These are phyloP conservation scores for Mortierella sp. DNA, from an alignment of 371 early-diverging fungal species.

Conservation along the genomic window DNA sequence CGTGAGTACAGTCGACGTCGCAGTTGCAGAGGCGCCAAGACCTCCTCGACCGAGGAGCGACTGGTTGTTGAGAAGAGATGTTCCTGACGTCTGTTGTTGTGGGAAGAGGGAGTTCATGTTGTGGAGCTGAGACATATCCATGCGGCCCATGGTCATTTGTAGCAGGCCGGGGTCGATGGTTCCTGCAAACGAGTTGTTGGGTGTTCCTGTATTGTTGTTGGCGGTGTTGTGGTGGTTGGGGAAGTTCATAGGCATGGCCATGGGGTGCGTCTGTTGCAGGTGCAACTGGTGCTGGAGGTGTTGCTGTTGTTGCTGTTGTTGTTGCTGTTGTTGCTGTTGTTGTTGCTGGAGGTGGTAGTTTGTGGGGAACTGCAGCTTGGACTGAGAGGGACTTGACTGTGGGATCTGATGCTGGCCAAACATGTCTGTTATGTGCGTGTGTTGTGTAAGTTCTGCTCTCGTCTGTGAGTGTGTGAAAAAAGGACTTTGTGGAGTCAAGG, in stretches of 20 bases:
- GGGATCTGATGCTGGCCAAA: constrained; percentile 28
- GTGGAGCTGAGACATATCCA: constrained; percentile 49
- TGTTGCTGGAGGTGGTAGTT: constrained; percentile 52
- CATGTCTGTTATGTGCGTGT: background rate
- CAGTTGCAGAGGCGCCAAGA: constrained; percentile 17
- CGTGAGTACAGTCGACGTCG: constrained; percentile 17
- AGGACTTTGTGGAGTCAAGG: background rate
- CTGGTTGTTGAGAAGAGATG: constrained; percentile 24
- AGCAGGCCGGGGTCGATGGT: constrained; percentile 55
- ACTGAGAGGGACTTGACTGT: constrained; percentile 31
- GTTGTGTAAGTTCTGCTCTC: background rate
- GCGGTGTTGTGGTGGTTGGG: constrained; percentile 30
- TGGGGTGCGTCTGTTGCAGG: constrained; percentile 12
- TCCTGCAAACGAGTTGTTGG: constrained; percentile 48
- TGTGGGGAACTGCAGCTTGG: constrained; percentile 50
- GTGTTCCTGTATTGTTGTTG: constrained; percentile 34
- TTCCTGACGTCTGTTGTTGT: constrained; percentile 17
- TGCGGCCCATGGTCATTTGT: constrained; percentile 51
- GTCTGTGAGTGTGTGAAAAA: background rate
- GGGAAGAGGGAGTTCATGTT: constrained; percentile 49
- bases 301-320: constrained; percentile 39
- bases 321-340: constrained; percentile 39
- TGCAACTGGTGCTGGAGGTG: constrained; percentile 24
- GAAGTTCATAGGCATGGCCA: constrained; percentile 54
- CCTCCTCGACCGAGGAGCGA: constrained; percentile 28